phyloP scores from a whole-genome alignment of 139 green algal genomes.

The Coccomyxa sp. region DNA sequence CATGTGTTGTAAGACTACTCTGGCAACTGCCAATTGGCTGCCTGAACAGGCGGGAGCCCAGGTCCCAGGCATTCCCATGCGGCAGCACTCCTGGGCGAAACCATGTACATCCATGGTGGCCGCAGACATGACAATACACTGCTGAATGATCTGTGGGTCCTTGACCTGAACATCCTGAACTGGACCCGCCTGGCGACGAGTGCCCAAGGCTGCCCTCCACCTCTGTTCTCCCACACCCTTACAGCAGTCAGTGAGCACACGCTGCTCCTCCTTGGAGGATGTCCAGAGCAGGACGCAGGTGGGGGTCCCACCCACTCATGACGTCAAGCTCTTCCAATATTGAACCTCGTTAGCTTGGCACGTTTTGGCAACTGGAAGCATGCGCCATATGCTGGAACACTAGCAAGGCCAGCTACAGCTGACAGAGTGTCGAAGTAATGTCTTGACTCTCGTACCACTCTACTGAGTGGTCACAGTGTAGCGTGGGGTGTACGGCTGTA shows the following conservation, averaged over 20 bases:
- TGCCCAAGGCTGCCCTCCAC: neutral
- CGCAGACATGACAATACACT: neutral
- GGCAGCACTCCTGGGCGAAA: neutral
- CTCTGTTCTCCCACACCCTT: slow-evolving; percentile 47
- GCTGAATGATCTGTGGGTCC: neutral
- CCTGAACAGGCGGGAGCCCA: slow-evolving; percentile 1
- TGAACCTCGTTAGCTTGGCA: too few relatives aligned
- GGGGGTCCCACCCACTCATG: too few relatives aligned
- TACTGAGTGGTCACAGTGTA: too few relatives aligned
- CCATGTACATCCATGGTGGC: slow-evolving; percentile 10
- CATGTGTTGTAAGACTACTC: too few relatives aligned
- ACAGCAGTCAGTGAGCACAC: slow-evolving; percentile 4
- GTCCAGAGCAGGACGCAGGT: slow-evolving; percentile 21
- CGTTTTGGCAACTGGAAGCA: too few relatives aligned
- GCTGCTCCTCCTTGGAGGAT: slow-evolving; percentile 45
- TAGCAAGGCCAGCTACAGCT: too few relatives aligned
- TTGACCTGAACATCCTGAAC: neutral
- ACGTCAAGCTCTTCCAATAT: too few relatives aligned
- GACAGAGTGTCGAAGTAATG: too few relatives aligned
- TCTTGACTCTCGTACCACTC: too few relatives aligned
- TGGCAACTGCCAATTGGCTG: too few relatives aligned
- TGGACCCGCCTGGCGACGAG: neutral
- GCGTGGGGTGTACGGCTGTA: too few relatives aligned
- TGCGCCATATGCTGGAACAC: too few relatives aligned
- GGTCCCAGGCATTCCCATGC: slow-evolving; percentile 5